Evolutionary conservation across 768 basidiomycete genomes (phyloP), one percentile per base, ranked within the genome.

Genomic region (Neoboletus subvelutipes): DNA sequence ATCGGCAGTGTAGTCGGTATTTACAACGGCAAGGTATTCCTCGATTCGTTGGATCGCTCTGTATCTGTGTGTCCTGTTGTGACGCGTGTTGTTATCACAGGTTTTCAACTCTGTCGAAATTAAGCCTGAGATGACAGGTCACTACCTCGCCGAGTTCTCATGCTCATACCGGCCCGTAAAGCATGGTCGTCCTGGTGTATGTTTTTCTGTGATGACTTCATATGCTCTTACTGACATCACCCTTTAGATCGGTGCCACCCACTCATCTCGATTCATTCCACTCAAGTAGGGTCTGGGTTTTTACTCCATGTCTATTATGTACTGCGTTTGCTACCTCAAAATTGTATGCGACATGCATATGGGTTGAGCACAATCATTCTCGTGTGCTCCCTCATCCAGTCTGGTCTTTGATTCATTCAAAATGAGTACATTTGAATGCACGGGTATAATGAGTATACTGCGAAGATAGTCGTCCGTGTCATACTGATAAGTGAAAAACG

Each of bases 71-170:
- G 20, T 40, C 29, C 9, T 9, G 18, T 40, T 15, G 18, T 62
- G 40, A 55, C 49, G 7, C 33, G 42, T 42, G 28, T 31, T 26
- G 15, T 50, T 46, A 33, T 61, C 20, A 39, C 41, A 92, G 90
- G 86, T 88, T 59, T 94, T 94, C 83, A 94, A 93, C 81, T 87
- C 93, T 42, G 94, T 98, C 62, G 96, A 98, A 79, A 95, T 98
- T 82, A 98, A 96, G 82, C 95, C 97, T 64, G 97, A 99, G 78
- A 99, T 99, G 97, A 92, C 90, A 61, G 97, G 97, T 57, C 95
- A 96, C 86, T 98, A 99, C 81, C 94, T 98, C 72, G 97, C 83
- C 61, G 97, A 99, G 80, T 92, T 92, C 80, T 92, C 92, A 31
- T 92, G 91, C 80, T 94, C 96, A 59, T 98, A 97, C 89, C 85